Base-by-base conservation (phyloP, 1,284 basidiomycete genomes). In the Anthracocystis panici-leucophaei region DNA sequence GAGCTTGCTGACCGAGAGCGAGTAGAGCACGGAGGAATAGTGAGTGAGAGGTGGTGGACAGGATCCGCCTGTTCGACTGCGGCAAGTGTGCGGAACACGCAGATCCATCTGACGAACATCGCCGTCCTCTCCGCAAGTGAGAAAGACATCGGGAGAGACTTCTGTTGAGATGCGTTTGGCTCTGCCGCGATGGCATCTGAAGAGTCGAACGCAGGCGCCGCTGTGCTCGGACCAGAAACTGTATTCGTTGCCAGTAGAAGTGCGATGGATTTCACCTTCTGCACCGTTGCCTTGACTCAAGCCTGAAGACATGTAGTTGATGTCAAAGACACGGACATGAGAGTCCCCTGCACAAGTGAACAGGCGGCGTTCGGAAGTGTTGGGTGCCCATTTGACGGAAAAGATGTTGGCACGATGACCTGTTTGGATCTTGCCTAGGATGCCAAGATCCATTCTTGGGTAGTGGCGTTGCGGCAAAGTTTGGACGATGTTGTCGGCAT, bases 341-440 rank as follows among this genome's bases (percentile, higher is more conserved):
- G 86, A 86, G 84, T 95, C 93, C 9, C 91, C 90, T n/a, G 94
- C 91, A 33, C 91, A 92, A 35, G 91, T 90, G 87, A 41, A 89
- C 88, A 20, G 91, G 91, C 77, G 52, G 8, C 78, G 62, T 51
- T 73, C 56, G 27, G 77, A 56, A 33, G 75, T 33, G 45, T 90
- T 87, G 0, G 94, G 93, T 1, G 96, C 88, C 88, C 93, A 92
- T 58, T 93, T 91, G 2, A 90, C 90, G 64, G 91, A 91, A 87
- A 97, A 97, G 65, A 97, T 94, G 83, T 97, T 97, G 18, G 89
- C 90, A 29, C 87, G 88, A 86, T 97, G 95, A 1, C 76, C 76
- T 14, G 74, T 70, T 12, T 73, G 50, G 21, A 65, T 71, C 50
- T 61, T 60, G 44, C 65, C 57, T 12, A 65, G 51, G 57, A 67